Percentiles rank a stretch among this genome's conserved stretches.
Evolutionary conservation across 2,329 filamentous ascomycete genomes (phyloP).

Genomic region (Clarireedia paspali): DNA sequence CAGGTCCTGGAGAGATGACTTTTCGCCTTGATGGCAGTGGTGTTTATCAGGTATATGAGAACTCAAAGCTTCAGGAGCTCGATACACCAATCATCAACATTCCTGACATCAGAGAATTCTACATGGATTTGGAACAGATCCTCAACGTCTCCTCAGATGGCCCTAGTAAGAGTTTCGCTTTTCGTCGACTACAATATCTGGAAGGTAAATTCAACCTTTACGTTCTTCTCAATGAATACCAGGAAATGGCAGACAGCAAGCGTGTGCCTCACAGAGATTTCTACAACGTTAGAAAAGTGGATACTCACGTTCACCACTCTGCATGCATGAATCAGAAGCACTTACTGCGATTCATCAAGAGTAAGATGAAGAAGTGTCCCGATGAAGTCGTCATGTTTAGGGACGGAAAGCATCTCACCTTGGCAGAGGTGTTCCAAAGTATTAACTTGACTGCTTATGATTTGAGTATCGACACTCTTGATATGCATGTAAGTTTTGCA

Average conservation of each 20-base stretch:
- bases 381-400: slow-evolving; percentile 89
- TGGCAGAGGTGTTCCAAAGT: slow-evolving; percentile 91
- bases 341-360: slow-evolving; percentile 95
- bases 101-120: slow-evolving; percentile 91
- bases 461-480: slow-evolving; percentile 92
- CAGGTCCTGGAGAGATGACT: slow-evolving; percentile 57
- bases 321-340: slow-evolving; percentile 99
- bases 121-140: slow-evolving; percentile 85
- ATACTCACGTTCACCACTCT: slow-evolving; percentile 98
- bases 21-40: slow-evolving; percentile 77
- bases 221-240: slow-evolving; percentile 87
- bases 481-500: slow-evolving; percentile 77
- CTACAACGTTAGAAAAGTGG: slow-evolving; percentile 97
- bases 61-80: slow-evolving; percentile 49
- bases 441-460: slow-evolving; percentile 98
- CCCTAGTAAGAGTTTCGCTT: slow-evolving; percentile 94
- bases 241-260: slow-evolving; percentile 96
- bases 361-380: slow-evolving; percentile 98
- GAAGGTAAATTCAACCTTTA: slow-evolving; percentile 98
- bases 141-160: slow-evolving; percentile 89
- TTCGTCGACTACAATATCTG: slow-evolving; percentile 85
- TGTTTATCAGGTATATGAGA: slow-evolving; percentile 89
- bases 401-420: slow-evolving; percentile 84
- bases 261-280: slow-evolving; percentile 97
- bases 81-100: slow-evolving; percentile 69